phyloP scores from a whole-genome alignment of 2,329 filamentous ascomycete genomes.

The Alternaria gansuensis region DNA sequence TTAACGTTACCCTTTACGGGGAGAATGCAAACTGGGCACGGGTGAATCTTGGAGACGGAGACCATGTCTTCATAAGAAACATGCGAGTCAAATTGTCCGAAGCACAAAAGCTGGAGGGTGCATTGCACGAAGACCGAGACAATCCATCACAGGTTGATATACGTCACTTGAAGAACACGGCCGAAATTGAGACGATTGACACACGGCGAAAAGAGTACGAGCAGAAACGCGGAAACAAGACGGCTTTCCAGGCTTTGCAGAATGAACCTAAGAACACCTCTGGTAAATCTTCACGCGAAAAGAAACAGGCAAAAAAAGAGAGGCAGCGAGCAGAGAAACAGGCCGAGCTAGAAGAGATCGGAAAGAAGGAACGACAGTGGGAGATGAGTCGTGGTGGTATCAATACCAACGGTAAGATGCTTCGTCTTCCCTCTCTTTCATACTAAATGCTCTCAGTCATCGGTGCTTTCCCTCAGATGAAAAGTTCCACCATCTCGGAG shows the following conservation, averaged over 20 bases:
- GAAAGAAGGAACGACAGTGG: slow-evolving; percentile 29
- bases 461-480: slow-evolving; percentile 55
- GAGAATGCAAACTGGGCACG: slow-evolving; percentile 70
- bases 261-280: slow-evolving; percentile 34
- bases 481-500: slow-evolving; percentile 48
- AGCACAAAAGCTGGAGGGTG: slow-evolving; percentile 72
- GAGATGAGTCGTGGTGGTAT: slow-evolving; percentile 26
- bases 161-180: slow-evolving; percentile 32
- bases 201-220: slow-evolving; percentile 72
- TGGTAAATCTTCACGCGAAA: slow-evolving; percentile 30
- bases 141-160: slow-evolving; percentile 67
- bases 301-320: slow-evolving; percentile 53
- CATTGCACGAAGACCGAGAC: slow-evolving; percentile 68
- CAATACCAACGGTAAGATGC: slow-evolving; percentile 56
- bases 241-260: slow-evolving; percentile 25
- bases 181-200: slow-evolving; percentile 48
- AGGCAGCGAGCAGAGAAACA: slow-evolving; percentile 49
- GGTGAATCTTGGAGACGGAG: slow-evolving; percentile 63
- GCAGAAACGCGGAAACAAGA: slow-evolving; percentile 26
- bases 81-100: slow-evolving; percentile 70
- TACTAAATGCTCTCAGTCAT: slow-evolving; percentile 55
- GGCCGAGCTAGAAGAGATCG: slow-evolving; percentile 39
- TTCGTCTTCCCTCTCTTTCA: not conserved
- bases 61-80: slow-evolving; percentile 74
- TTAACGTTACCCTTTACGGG: slow-evolving; percentile 76